A percentile compares a stretch with the other conserved stretches of the same genome.
Conservation (phyloP, 345 rosid species). For the Sapria himalayana region DNA sequence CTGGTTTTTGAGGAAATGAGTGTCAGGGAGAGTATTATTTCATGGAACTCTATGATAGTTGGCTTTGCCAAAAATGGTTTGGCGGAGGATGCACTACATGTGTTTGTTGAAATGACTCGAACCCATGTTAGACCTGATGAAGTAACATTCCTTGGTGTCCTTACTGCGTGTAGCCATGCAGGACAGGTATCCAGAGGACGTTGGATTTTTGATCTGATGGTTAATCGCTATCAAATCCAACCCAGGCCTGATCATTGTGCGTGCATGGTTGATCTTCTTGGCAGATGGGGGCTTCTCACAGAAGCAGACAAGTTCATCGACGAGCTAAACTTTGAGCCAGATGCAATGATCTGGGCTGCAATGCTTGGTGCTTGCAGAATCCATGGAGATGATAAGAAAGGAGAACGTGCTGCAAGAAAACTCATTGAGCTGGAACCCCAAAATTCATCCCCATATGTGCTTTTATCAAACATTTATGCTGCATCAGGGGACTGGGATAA, state of each 20-base stretch:
- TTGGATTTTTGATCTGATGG: constrained; percentile 43
- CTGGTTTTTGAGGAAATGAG: constrained; percentile 48
- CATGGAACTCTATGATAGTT: constrained; percentile 88
- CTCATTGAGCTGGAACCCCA: constrained; percentile 58
- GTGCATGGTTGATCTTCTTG: constrained; percentile 88
- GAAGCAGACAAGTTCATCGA: constrained; percentile 63
- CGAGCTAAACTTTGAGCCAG: constrained; percentile 31
- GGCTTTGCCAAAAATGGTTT: constrained; percentile 79
- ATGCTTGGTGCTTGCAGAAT: constrained; percentile 75
- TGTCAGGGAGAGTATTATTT: constrained; percentile 25
- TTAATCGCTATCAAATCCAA: constrained; percentile 28
- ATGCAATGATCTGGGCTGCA: constrained; percentile 70
- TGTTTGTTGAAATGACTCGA: constrained; percentile 43
- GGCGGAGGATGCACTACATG: constrained; percentile 59
- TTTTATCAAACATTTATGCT: constrained; percentile 71
- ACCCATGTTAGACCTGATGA: constrained; percentile 45
- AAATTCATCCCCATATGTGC: constrained; percentile 59
- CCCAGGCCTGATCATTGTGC: constrained; percentile 71
- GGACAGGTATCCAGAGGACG: constrained; percentile 63
- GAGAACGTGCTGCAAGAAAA: constrained; percentile 49
- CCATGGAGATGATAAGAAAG: constrained; percentile 65
- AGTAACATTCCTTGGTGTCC: constrained; percentile 76
- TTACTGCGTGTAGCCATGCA: constrained; percentile 88
- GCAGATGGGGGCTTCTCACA: constrained; percentile 69
- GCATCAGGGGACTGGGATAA: constrained; percentile 64